Conservation (phyloP, 2,329 filamentous ascomycete genomes). For the Fusarium miscanthi region DNA sequence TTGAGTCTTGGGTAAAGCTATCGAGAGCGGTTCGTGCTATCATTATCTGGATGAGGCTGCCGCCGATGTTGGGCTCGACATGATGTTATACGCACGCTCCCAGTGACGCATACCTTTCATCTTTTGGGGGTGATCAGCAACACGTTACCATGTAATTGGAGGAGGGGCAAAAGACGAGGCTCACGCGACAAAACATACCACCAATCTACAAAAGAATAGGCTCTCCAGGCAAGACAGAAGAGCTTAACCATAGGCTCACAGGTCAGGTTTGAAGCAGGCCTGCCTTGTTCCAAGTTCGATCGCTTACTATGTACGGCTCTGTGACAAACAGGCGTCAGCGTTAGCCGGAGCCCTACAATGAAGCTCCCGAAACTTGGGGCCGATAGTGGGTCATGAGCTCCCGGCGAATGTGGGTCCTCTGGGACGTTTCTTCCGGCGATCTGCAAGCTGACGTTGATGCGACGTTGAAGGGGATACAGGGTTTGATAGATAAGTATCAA, state of each 20-base stretch:
- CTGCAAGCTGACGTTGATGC: slow-evolving; percentile 30
- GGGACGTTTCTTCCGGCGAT: slow-evolving; percentile 28
- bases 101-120: slow-evolving; percentile 40
- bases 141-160: slow-evolving; percentile 28
- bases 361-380: slow-evolving; percentile 24
- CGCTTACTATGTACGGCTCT: not conserved
- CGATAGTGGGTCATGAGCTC: slow-evolving; percentile 34
- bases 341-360: slow-evolving; percentile 4
- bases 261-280: not conserved
- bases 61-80: slow-evolving; percentile 19
- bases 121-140: slow-evolving; percentile 34
- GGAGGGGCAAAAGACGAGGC: slow-evolving; percentile 24
- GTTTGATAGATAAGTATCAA: not conserved
- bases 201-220: slow-evolving; percentile 10
- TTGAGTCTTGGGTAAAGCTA: not conserved
- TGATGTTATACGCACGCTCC: slow-evolving; percentile 26
- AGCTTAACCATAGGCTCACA: not conserved
- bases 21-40: not conserved
- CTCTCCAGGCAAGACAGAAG: not conserved
- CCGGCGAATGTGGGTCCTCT: slow-evolving; percentile 22
- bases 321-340: slow-evolving; percentile 15
- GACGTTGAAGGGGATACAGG: not conserved
- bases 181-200: slow-evolving; percentile 34
- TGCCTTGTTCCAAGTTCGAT: slow-evolving; percentile 20
- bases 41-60: slow-evolving; percentile 14